These are phyloP conservation scores for Kondoa malvinella DNA, from an alignment of 768 basidiomycete genomes.

Conservation along the genomic window DNA sequence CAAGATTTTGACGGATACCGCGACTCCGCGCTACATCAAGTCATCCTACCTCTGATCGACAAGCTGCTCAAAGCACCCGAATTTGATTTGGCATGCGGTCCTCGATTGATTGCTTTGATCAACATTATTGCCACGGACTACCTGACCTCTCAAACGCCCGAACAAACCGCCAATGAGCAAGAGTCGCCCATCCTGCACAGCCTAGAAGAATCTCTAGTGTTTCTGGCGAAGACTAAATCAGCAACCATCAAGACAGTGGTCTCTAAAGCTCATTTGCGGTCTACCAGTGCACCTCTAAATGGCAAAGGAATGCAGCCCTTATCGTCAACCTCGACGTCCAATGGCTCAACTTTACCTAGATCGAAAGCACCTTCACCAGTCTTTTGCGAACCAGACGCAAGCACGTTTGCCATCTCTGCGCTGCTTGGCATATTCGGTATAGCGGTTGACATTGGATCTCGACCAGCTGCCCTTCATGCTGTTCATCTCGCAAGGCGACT, in stretches of 20 bases:
- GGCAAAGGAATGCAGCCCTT: neutral
- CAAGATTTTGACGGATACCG: neutral
- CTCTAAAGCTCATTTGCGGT: neutral
- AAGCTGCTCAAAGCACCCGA: neutral
- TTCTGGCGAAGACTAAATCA: neutral
- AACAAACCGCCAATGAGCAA: neutral
- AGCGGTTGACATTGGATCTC: neutral
- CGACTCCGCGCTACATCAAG: neutral
- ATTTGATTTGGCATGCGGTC: neutral
- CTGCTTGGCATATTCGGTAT: conserved; percentile 1
- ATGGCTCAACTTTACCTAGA: neutral
- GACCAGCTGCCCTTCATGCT: conserved; percentile 19
- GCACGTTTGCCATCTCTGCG: neutral
- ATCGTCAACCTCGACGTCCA: neutral
- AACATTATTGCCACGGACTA: neutral
- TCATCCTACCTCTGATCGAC: neutral
- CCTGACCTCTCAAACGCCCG: neutral
- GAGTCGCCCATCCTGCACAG: neutral
- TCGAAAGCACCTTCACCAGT: neutral
- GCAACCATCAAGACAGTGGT: neutral
- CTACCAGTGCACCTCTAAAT: neutral
- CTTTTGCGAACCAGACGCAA: neutral
- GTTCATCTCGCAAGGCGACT: conserved; percentile 35
- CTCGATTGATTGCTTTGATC: neutral
- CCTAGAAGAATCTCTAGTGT: neutral